Evolutionary conservation across 495 filamentous ascomycete genomes (phyloP).

Genomic region (Hyaloscypha finlandica): DNA sequence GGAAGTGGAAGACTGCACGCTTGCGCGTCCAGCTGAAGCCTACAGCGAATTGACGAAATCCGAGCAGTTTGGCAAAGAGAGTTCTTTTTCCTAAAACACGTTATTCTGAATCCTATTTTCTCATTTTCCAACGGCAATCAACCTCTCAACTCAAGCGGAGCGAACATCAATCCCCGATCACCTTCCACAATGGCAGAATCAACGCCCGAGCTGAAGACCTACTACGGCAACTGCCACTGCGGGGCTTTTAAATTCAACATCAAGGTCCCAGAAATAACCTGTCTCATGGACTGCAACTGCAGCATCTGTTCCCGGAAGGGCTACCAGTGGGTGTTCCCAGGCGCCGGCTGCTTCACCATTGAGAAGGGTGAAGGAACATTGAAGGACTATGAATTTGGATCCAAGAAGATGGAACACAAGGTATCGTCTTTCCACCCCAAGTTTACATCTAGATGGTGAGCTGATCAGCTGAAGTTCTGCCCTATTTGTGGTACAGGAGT

Average conservation of each 20-base stretch:
- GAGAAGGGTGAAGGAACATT: constrained; percentile 19
- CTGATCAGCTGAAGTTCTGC: constrained; percentile 23
- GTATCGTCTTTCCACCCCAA: not conserved
- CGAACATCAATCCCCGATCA: not conserved
- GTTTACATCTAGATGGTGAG: not conserved
- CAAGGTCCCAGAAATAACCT: constrained; percentile 44
- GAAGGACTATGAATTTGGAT: constrained; percentile 26
- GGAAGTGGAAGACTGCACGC: not conserved
- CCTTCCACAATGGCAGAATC: constrained; percentile 15
- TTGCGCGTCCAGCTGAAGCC: not conserved
- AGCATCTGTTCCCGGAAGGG: constrained; percentile 52
- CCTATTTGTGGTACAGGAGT: constrained; percentile 26
- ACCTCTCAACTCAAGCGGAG: too few species aligned
- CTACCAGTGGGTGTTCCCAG: constrained; percentile 41
- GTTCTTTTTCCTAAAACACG: too few species aligned
- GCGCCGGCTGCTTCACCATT: constrained; percentile 35
- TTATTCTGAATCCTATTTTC: not conserved
- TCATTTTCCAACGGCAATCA: too few species aligned
- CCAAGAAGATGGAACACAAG: constrained; percentile 14
- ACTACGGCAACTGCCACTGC: constrained; percentile 61
- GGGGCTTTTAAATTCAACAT: constrained; percentile 48
- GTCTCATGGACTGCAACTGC: constrained; percentile 48
- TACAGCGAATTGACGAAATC: not conserved
- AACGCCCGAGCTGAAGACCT: constrained; percentile 40
- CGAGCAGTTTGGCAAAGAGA: too few species aligned